A percentile compares a stretch with the other conserved stretches of the same genome.
Conservation (phyloP, 176 grass and related monocot genomes). For the Puccinellia tenuiflora region DNA sequence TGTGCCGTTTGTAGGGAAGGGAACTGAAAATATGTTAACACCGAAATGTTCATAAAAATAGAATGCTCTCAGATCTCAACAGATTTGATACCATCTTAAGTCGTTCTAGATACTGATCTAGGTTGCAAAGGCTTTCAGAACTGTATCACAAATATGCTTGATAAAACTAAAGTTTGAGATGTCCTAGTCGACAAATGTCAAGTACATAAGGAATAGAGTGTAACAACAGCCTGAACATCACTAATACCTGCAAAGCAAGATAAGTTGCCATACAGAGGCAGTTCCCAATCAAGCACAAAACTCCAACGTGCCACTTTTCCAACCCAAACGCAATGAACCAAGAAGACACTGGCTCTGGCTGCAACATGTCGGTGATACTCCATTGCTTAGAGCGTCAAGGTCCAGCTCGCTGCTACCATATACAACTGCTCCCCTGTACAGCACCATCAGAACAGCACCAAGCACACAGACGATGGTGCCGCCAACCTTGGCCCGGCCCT, state of each 20-base stretch:
- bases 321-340: conserved; percentile 43
- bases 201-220: neutral
- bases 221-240: neutral
- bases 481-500: conserved; percentile 59
- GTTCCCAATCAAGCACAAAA: conserved; percentile 85
- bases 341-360: conserved; percentile 50
- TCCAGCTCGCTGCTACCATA: conserved; percentile 43
- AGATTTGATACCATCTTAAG: neutral
- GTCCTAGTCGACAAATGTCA: neutral
- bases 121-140: conserved; percentile 3
- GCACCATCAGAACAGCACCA: conserved; percentile 77
- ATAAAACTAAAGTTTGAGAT: neutral
- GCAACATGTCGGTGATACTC: conserved; percentile 48
- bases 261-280: conserved; percentile 85
- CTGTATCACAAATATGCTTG: neutral
- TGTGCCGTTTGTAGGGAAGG: neutral
- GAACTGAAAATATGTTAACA: neutral
- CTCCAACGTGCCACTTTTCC: conserved; percentile 77
- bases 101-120: neutral
- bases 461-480: conserved; percentile 75
- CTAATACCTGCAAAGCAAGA: conserved; percentile 87
- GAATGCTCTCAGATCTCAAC: neutral
- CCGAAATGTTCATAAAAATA: neutral
- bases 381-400: conserved; percentile 34
- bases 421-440: conserved; percentile 71